Conservation (phyloP, 495 filamentous ascomycete genomes). For the Tuber indicum region DNA sequence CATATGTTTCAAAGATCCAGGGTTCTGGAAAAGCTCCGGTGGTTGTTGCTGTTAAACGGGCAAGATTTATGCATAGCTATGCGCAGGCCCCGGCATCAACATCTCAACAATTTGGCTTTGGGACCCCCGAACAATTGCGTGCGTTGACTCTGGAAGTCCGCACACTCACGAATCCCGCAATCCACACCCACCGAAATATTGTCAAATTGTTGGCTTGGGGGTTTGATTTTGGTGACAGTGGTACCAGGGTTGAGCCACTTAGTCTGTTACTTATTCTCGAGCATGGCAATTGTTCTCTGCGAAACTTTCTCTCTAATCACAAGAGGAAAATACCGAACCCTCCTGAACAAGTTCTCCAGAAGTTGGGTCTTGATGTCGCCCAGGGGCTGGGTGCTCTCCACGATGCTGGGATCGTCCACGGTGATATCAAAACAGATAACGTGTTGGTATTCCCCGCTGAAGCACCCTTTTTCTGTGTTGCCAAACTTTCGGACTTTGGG, state of each 20-base stretch:
- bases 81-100: background rate
- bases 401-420: conserved; percentile 43
- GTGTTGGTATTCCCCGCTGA: conserved; percentile 43
- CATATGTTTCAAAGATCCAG: conserved; percentile 3
- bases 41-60: conserved; percentile 20
- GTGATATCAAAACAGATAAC: conserved; percentile 46
- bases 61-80: conserved; percentile 14
- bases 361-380: conserved; percentile 38
- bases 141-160: conserved; percentile 11
- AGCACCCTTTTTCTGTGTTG: conserved; percentile 21
- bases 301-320: conserved; percentile 9
- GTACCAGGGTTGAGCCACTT: background rate
- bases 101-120: conserved; percentile 11
- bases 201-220: conserved; percentile 21
- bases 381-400: conserved; percentile 44
- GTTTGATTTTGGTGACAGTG: background rate
- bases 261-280: conserved; percentile 14
- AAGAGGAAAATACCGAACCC: conserved; percentile 35
- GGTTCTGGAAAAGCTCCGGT: background rate
- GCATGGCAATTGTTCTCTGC: conserved; percentile 22
- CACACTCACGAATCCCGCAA: conserved; percentile 7
- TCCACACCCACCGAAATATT: conserved; percentile 21
- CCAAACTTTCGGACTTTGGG: conserved; percentile 42
- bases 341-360: conserved; percentile 11
- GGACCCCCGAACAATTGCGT: conserved; percentile 8